A percentile compares a stretch with the other conserved stretches of the same genome.
phyloP scores from a whole-genome alignment of 176 grass and related monocot species.

The Ampelocalamus luodianensis region DNA sequence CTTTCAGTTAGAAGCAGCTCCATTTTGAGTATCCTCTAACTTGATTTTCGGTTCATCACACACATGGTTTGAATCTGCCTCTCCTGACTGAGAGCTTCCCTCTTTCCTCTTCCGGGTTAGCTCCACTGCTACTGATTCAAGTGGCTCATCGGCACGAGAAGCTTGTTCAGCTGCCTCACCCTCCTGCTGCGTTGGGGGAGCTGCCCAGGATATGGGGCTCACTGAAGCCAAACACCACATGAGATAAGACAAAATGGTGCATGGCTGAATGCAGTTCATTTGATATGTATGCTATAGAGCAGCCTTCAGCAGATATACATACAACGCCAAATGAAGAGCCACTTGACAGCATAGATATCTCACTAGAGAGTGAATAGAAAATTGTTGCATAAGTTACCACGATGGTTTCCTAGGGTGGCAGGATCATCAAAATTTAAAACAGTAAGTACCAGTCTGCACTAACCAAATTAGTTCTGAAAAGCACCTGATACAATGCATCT shows the following conservation, averaged over 20 bases:
- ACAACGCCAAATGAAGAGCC: neutral
- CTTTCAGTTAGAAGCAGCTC: slow-evolving; percentile 45
- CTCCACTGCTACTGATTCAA: slow-evolving; percentile 29
- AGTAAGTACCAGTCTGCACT: slow-evolving; percentile 9
- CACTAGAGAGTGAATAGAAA: neutral
- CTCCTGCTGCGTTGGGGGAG: slow-evolving; percentile 28
- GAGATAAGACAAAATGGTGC: slow-evolving; percentile 23
- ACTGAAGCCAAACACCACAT: slow-evolving; percentile 39
- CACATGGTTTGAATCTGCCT: slow-evolving; percentile 28
- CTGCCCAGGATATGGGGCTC: slow-evolving; percentile 63
- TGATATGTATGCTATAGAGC: slow-evolving; percentile 3
- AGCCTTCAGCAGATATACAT: slow-evolving; percentile 6
- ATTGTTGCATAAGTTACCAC: neutral
- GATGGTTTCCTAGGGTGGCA: neutral
- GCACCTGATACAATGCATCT: neutral
- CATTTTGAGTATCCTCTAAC: slow-evolving; percentile 49
- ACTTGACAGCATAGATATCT: slow-evolving; percentile 21
- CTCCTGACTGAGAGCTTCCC: neutral
- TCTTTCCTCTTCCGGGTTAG: slow-evolving; percentile 41
- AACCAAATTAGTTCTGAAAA: slow-evolving; percentile 21
- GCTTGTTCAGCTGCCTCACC: slow-evolving; percentile 16
- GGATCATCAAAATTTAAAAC: neutral
- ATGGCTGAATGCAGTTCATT: slow-evolving; percentile 21
- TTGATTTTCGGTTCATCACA: slow-evolving; percentile 42
- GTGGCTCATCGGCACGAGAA: slow-evolving; percentile 19